Percentiles rank a stretch among this genome's conserved stretches.
These are phyloP conservation scores for Colletotrichum lupini DNA, from an alignment of 2,329 filamentous ascomycete species.

Conservation along the genomic window DNA sequence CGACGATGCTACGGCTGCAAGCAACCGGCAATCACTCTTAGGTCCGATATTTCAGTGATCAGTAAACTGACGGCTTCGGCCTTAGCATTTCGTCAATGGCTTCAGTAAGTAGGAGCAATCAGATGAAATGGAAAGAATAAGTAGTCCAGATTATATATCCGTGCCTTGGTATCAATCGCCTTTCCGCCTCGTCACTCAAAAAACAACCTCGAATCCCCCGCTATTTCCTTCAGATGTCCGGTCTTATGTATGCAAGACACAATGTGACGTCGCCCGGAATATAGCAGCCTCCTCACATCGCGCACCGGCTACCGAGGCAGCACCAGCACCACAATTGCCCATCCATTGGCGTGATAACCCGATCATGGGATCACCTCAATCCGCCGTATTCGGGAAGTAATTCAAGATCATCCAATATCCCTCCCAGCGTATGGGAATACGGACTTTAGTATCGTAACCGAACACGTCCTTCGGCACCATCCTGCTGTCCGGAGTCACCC, in stretches of 20 bases:
- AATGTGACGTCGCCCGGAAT: too few species aligned
- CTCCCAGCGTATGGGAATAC: background rate
- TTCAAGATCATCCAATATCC: background rate
- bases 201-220: too few species aligned
- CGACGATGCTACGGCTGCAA: background rate
- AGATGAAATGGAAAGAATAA: background rate
- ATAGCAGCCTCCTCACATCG: too few species aligned
- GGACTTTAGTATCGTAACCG: conserved; percentile 18
- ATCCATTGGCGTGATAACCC: background rate
- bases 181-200: background rate
- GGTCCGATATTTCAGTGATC: too few species aligned
- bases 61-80: background rate
- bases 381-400: conserved; percentile 27
- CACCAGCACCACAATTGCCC: conserved; percentile 4
- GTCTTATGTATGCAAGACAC: background rate
- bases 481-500: background rate
- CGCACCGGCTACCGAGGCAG: conserved; percentile 6
- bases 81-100: background rate
- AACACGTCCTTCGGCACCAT: conserved; percentile 15
- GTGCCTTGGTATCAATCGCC: background rate
- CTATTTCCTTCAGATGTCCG: background rate
- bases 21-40: background rate
- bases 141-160: background rate
- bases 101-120: background rate
- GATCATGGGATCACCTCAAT: background rate